Evolutionary conservation across 768 basidiomycete species (phyloP), one percentile per base, ranked within the genome.

Genomic region (Astraeus odoratus): DNA sequence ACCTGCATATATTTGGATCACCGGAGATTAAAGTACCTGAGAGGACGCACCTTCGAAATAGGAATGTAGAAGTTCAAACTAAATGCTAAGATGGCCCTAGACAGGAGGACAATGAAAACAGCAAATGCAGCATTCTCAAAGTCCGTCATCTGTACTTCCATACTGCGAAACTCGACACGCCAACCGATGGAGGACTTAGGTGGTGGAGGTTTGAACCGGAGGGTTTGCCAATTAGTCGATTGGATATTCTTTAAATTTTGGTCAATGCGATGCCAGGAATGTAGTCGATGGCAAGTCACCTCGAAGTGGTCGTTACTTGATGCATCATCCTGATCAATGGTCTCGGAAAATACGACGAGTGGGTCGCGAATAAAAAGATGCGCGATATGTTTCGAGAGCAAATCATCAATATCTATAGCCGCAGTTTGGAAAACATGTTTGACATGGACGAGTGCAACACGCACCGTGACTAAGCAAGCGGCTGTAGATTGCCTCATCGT

Each of bases 201-300:
- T 22, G 96, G 95, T 10, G 96, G 96, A 2, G 96, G 96, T 63
- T 99, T 99, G 77, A 99, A 99, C 39, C 96, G 80, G 25, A 99
- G 73, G 0, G 96, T 97, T 68, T 99, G 96, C 96, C 96, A 99
- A 58, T 99, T 99, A 4, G 96, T 99, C 2, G 96, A 98, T 77
- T 99, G 96, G 20, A 99, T 84, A 58, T 97, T 98, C 87, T 95
- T 63, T 5, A 40, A 31, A 34, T 3, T 8, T 22, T 22, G n/a
- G 23, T 49, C 42, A 43, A 51, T 31, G 48, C 26, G 3, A 6
- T 22, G 10, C 16, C 10, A 33, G 16, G 34, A 30, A 3, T 40
- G 22, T 31, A 49, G n/a, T 24, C 22, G 25, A 3, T 31, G 24
- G 27, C 16, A 49, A n/a, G 44, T 20, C 52, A 90, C 91, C 76